Evolutionary conservation across 345 rosid species (phyloP), one percentile per base, ranked within the genome.

Genomic region (Gossypium longicalyx): DNA sequence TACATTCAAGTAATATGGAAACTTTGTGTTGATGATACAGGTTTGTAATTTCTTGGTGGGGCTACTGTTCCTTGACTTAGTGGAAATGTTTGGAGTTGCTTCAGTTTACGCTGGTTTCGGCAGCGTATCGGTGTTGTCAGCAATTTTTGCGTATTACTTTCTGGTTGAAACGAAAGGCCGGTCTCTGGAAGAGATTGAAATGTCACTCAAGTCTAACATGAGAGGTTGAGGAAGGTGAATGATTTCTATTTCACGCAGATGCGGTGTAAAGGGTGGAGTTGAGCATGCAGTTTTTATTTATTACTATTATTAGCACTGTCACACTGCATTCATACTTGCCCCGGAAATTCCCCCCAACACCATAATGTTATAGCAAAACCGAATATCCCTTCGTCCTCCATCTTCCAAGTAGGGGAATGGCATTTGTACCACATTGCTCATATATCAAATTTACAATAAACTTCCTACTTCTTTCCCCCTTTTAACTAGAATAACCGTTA

Each of bases 1-100:
- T 52, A 13, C 20, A 34, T 63, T 49, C 25, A 16, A 44, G 25
- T 7, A 75, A 16, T 22, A 61, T 20, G 29, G 59, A 72, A 49
- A 43, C 70, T 34, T 23, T 34, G 41, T 29, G 17, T 34, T 71
- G 67, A 74, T 75, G 53, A 43, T 82, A 45, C 79, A 91, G 94
- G 89, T 87, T 27, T 91, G 93, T 74, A 91, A 88, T 76, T 89
- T 91, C 85, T 73, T 91, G 85, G 90, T 89, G 78, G 97, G 97
- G 41, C 83, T 91, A 5, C 88, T 88, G 81, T 88, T 92, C 83
- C 89, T 90, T 4, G 87, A 92, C 81, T 64, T 87, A 63, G 80
- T 83, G 56, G 85, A 92, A 83, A 87, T 68, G 7, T 81, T 77
- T 48, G 97, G 93, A 74, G 85, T 89, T 47, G 88, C 82, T 48